Conservation (phyloP, 164 flowering plant genomes). For the Vitis rotundifolia region DNA sequence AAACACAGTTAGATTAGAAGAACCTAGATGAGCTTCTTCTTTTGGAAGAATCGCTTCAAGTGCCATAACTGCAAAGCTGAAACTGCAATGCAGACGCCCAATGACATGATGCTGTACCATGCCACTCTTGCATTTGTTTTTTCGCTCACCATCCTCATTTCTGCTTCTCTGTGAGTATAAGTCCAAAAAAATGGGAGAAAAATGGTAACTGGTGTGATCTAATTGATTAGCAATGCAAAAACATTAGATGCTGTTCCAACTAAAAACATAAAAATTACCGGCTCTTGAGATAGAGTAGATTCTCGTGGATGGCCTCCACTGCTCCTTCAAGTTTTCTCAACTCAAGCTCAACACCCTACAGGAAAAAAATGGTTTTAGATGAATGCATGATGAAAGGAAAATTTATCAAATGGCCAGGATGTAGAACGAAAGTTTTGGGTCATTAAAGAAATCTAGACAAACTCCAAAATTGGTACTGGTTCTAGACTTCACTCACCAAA, state of each 20-base stretch:
- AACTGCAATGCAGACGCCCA: slow-evolving; percentile 76
- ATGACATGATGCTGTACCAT: slow-evolving; percentile 72
- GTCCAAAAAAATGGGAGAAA: neutral
- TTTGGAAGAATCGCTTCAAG: slow-evolving; percentile 80
- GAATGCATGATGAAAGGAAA: neutral
- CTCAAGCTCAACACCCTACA: slow-evolving; percentile 93
- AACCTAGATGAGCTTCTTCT: slow-evolving; percentile 86
- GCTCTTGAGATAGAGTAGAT: slow-evolving; percentile 67
- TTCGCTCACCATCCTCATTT: slow-evolving; percentile 84
- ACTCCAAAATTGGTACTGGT: too few relatives aligned
- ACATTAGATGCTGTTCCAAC: neutral
- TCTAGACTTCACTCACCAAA: too few relatives aligned
- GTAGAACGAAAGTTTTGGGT: too few relatives aligned
- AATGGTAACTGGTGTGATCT: neutral
- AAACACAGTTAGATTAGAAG: neutral
- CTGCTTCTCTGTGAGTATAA: slow-evolving; percentile 45
- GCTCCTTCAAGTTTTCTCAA: slow-evolving; percentile 90
- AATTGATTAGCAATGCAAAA: neutral
- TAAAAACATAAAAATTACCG: slow-evolving; percentile 41
- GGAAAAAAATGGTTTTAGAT: neutral
- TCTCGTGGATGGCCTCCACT: slow-evolving; percentile 88
- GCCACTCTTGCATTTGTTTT: slow-evolving; percentile 79
- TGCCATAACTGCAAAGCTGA: slow-evolving; percentile 69
- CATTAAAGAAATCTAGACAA: too few relatives aligned
- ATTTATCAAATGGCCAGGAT: neutral